phyloP scores from a whole-genome alignment of 2,329 filamentous ascomycete genomes.

The Xylariaceae sp. region DNA sequence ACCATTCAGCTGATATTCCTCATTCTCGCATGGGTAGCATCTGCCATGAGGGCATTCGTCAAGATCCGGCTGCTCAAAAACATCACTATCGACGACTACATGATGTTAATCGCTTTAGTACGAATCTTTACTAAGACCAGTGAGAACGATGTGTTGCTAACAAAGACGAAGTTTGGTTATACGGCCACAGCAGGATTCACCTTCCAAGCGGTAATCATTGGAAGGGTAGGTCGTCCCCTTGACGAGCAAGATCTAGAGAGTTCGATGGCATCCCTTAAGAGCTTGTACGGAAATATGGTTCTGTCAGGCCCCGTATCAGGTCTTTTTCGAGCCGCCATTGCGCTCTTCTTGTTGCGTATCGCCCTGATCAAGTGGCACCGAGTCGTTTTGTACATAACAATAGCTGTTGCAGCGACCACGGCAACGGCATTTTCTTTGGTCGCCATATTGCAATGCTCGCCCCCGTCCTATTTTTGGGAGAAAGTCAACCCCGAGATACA shows the following conservation, averaged over 20 bases:
- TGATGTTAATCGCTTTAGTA: constrained; percentile 46
- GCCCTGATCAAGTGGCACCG: constrained; percentile 32
- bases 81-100: constrained; percentile 43
- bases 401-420: constrained; percentile 34
- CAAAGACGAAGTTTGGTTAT: constrained; percentile 32
- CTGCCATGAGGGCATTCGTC: constrained; percentile 42
- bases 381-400: constrained; percentile 31
- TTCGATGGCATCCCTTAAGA: constrained; percentile 28
- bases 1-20: constrained; percentile 30
- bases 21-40: constrained; percentile 33
- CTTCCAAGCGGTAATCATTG: constrained; percentile 29
- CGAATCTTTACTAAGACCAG: constrained; percentile 6
- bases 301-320: constrained; percentile 39
- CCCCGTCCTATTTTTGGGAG: constrained; percentile 47
- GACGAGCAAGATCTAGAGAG: constrained; percentile 19
- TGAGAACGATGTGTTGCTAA: constrained; percentile 2
- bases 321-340: constrained; percentile 39
- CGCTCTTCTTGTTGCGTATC: constrained; percentile 39
- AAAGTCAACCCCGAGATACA: constrained; percentile 30
- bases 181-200: constrained; percentile 30
- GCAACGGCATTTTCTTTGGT: constrained; percentile 42
- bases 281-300: constrained; percentile 39
- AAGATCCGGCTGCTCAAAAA: constrained; percentile 40
- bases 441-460: constrained; percentile 47
- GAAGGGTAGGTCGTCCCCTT: constrained; percentile 29